A percentile compares a stretch with the other conserved stretches of the same genome.
Conservation (phyloP, 2,329 filamentous ascomycete species). For the Aspergillus fumigatiaffinis region DNA sequence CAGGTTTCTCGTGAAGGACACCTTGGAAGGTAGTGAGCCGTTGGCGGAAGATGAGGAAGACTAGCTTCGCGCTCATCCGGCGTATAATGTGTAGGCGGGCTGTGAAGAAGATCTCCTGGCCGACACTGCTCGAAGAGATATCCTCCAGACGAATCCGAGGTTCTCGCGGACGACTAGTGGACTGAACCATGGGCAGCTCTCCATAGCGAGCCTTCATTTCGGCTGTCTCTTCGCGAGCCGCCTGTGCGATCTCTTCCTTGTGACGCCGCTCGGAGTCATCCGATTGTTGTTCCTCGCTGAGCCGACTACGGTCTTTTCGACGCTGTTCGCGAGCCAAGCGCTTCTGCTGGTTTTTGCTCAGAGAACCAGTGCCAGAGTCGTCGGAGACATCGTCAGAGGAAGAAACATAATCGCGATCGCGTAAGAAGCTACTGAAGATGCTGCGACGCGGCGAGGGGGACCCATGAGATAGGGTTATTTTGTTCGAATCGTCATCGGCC, state of each 20-base stretch:
- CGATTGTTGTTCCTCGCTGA: slow-evolving; percentile 42
- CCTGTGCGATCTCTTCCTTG: slow-evolving; percentile 43
- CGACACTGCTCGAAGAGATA: slow-evolving; percentile 51
- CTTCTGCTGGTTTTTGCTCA: slow-evolving; percentile 47
- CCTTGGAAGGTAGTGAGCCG: slow-evolving; percentile 80
- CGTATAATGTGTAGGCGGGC: slow-evolving; percentile 75
- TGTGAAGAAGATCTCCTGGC: slow-evolving; percentile 62
- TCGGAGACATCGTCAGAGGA: slow-evolving; percentile 43
- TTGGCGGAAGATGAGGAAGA: slow-evolving; percentile 83
- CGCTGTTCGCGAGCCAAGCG: slow-evolving; percentile 40
- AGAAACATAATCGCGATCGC: slow-evolving; percentile 38
- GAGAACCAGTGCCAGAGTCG: slow-evolving; percentile 27
- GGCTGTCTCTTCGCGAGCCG: slow-evolving; percentile 52
- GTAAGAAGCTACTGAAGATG: slow-evolving; percentile 40
- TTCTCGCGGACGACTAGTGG: slow-evolving; percentile 48
- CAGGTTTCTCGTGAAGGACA: slow-evolving; percentile 62
- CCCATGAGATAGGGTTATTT: slow-evolving; percentile 7
- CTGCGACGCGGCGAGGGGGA: slow-evolving; percentile 35
- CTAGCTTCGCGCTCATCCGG: slow-evolving; percentile 74
- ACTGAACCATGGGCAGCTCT: slow-evolving; percentile 55
- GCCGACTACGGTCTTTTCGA: slow-evolving; percentile 35
- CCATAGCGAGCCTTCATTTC: slow-evolving; percentile 60
- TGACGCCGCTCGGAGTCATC: slow-evolving; percentile 37
- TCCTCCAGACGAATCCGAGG: slow-evolving; percentile 48
- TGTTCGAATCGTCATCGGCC: slow-evolving; percentile 19